A percentile compares a stretch with the other conserved stretches of the same genome.
phyloP scores from a whole-genome alignment of 2,329 filamentous ascomycete genomes.

The Malbranchea cinnamomea region DNA sequence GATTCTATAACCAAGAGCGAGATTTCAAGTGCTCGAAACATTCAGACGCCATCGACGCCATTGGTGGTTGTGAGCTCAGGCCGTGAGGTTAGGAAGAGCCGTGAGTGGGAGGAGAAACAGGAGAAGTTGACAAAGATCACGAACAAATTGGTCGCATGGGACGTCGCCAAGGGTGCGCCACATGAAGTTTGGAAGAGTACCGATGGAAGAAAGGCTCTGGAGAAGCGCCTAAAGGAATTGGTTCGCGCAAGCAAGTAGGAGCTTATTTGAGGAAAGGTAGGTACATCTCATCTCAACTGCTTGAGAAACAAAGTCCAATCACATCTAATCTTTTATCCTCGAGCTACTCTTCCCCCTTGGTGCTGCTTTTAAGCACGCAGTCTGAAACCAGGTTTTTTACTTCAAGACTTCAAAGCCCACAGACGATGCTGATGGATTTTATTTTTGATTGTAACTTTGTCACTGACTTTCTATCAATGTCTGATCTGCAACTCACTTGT shows the following conservation, averaged over 20 bases:
- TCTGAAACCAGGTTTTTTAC: no score
- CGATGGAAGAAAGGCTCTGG: constrained; percentile 59
- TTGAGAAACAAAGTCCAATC: no score
- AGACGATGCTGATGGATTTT: no score
- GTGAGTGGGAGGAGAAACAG: constrained; percentile 71
- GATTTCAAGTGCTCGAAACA: constrained; percentile 59
- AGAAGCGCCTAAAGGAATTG: constrained; percentile 60
- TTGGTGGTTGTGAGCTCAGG: constrained; percentile 75
- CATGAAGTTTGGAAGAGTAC: constrained; percentile 72
- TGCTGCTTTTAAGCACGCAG: no score
- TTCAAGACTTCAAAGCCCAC: no score
- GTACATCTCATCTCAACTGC: no score
- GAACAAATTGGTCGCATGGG: constrained; percentile 65
- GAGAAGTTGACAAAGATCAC: constrained; percentile 70
- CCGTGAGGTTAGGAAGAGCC: constrained; percentile 48
- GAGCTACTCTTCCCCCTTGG: no score
- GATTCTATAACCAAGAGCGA: constrained; percentile 73
- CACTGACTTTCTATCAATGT: no score
- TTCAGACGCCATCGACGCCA: constrained; percentile 62
- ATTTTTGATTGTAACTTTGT: no score
- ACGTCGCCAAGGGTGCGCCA: constrained; percentile 69
- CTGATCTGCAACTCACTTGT: no score
- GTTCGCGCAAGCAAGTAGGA: constrained; percentile 24
- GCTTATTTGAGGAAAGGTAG: no score
- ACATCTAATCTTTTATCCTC: no score